Evolutionary conservation across 371 early-diverging fungal species (phyloP).

Genomic region (Mucor mucedo): DNA sequence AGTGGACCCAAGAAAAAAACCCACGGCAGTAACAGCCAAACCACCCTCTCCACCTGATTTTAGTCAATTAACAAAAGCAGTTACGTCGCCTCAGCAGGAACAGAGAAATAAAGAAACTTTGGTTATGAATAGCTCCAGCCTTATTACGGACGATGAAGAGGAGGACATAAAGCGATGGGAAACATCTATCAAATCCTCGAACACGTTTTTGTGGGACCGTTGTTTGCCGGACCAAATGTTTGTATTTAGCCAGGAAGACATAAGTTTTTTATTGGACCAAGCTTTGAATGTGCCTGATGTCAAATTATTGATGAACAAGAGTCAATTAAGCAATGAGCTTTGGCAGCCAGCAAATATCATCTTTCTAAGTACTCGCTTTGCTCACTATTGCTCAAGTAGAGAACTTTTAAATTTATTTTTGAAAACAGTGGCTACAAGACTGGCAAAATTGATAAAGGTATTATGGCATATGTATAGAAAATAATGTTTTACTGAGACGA

Average conservation of each 20-base stretch:
- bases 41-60: conserved; percentile 9
- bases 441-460: conserved; percentile 62
- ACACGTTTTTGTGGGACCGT: conserved; percentile 73
- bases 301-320: conserved; percentile 40
- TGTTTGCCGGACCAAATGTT: conserved; percentile 88
- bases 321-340: conserved; percentile 35
- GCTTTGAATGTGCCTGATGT: conserved; percentile 53
- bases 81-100: background rate
- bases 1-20: conserved; percentile 13
- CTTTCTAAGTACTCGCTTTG: conserved; percentile 88
- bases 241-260: conserved; percentile 75
- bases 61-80: conserved; percentile 4
- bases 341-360: conserved; percentile 83
- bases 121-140: background rate
- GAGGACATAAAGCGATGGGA: conserved; percentile 33
- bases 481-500: conserved; percentile 9
- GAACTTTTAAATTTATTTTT: conserved; percentile 74
- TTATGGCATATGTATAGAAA: background rate
- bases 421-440: conserved; percentile 51
- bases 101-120: background rate
- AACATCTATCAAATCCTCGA: conserved; percentile 28
- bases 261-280: conserved; percentile 70
- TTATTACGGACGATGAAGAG: conserved; percentile 31
- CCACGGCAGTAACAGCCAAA: background rate
- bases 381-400: conserved; percentile 70